Conservation (phyloP, 2,329 filamentous ascomycete genomes). For the Hypoxylon sp. region DNA sequence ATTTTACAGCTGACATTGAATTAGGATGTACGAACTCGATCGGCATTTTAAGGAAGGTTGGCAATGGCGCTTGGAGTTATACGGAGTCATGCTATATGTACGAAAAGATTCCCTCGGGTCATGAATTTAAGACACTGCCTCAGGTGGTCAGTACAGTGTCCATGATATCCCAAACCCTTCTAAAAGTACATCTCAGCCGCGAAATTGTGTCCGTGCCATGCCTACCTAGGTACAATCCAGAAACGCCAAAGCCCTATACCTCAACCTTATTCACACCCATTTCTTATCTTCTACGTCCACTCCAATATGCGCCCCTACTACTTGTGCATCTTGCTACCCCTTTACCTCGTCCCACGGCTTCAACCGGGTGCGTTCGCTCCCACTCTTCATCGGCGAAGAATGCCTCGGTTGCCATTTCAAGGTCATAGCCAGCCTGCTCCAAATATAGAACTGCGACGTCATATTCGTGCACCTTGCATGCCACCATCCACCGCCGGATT, state of each 20-base stretch:
- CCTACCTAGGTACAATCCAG: conserved; percentile 15
- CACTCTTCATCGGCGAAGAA: conserved; percentile 81
- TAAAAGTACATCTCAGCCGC: conserved; percentile 11
- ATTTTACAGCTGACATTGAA: conserved; percentile 44
- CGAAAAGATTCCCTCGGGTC: conserved; percentile 25
- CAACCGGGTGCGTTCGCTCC: conserved; percentile 76
- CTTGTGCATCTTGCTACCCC: conserved; percentile 48
- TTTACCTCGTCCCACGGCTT: conserved; percentile 53
- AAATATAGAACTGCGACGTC: conserved; percentile 82
- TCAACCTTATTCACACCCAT: conserved; percentile 1
- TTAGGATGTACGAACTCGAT: conserved; percentile 70
- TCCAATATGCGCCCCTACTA: conserved; percentile 44
- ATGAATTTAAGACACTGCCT: conserved; percentile 17
- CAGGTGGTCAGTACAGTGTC: conserved; percentile 29
- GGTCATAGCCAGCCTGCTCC: conserved; percentile 75
- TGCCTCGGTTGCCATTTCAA: conserved; percentile 72
- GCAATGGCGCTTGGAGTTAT: conserved; percentile 37
- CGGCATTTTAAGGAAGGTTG: conserved; percentile 64
- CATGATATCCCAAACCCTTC: conserved; percentile 11
- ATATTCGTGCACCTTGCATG: conserved; percentile 82
- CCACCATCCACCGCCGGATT: conserved; percentile 82
- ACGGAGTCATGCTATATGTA: conserved; percentile 31
- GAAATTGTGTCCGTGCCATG: conserved; percentile 21
- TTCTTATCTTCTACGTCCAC: conserved; percentile 38
- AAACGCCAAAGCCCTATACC: conserved; percentile 6